Evolutionary conservation across 2,329 filamentous ascomycete genomes (phyloP), one percentile per base, ranked within the genome.

Genomic region (Peltaster fructicola): DNA sequence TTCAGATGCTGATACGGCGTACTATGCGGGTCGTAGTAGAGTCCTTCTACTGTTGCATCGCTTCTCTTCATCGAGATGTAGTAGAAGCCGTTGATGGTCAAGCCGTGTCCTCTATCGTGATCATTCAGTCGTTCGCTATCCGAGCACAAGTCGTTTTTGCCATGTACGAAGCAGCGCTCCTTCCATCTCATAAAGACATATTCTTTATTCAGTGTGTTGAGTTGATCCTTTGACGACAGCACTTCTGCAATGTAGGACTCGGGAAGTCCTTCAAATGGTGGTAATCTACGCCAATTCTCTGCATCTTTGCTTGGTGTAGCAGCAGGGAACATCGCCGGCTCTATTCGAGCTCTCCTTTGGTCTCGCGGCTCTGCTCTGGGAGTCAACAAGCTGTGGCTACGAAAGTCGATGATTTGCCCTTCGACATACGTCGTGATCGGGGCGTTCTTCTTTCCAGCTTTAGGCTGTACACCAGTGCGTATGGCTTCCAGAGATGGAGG

Each of bases 341-440:
- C 24, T n/a, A n/a, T n/a, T n/a, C n/a, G n/a, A n/a, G n/a, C n/a
- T n/a, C n/a, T n/a, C n/a, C n/a, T n/a, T n/a, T n/a, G n/a, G n/a
- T n/a, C n/a, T 20, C 37, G 26, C 8, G 31, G 32, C 13, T 13
- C 17, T 23, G 22, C 14, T 15, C 17, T 23, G 7, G 46, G 47
- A 7, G 61, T 66, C 24, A 63, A 51, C 35, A 76, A 53, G 23
- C 51, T 57, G 41, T 61, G 51, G 4, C 45, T 53, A 20, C 43
- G 44, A 37, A 63, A 68, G 42, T 76, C 71, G 32, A 76, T 64
- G 31, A 76, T 73, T 41, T 76, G 71, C 27, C 71, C 71, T 52
- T 74, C 70, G 21, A 75, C 57, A 40, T 68, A 75, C 3, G 69
- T 74, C 9, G 66, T 65, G 29, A 75, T 75, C 6, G 57, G 54